Evolutionary conservation across 805 yeast genomes (phyloP).

Genomic region (Lachancea sp.): DNA sequence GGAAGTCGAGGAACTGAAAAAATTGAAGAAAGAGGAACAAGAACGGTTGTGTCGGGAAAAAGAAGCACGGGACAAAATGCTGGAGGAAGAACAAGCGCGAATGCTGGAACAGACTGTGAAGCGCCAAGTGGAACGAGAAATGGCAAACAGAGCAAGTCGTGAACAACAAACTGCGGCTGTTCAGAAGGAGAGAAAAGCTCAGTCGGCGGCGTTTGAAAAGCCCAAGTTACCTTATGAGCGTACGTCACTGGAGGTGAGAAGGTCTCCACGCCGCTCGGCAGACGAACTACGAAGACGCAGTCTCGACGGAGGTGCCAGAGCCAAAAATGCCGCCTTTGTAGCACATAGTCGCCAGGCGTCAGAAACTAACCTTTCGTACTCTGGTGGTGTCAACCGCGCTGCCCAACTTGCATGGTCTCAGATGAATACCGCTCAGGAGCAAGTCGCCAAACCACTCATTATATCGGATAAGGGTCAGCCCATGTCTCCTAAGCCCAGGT

Average conservation of each 20-base stretch:
- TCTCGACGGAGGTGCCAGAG: slow-evolving; percentile 12
- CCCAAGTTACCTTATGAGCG: slow-evolving; percentile 3
- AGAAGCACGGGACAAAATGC: not conserved
- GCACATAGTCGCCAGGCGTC: slow-evolving; percentile 2
- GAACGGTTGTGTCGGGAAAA: slow-evolving; percentile 5
- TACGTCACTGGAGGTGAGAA: slow-evolving; percentile 6
- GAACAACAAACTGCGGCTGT: not conserved
- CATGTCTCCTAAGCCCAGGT: slow-evolving; percentile 10
- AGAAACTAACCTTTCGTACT: slow-evolving; percentile 8
- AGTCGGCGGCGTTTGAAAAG: slow-evolving; percentile 3
- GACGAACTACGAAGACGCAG: slow-evolving; percentile 12
- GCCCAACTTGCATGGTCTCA: slow-evolving; percentile 23
- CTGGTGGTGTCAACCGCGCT: slow-evolving; percentile 17
- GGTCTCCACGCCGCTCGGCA: slow-evolving; percentile 8
- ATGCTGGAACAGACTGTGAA: slow-evolving; percentile 21
- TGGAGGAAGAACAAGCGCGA: slow-evolving; percentile 18
- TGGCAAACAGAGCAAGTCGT: slow-evolving; percentile 14
- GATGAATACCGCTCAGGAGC: slow-evolving; percentile 1
- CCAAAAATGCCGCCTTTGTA: not conserved
- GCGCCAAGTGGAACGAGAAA: slow-evolving; percentile 22
- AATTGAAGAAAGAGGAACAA: slow-evolving; percentile 14
- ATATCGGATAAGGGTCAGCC: slow-evolving; percentile 2
- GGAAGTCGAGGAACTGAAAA: slow-evolving; percentile 21
- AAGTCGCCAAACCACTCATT: not conserved
- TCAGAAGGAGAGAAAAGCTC: slow-evolving; percentile 12